Conservation (phyloP, 2,329 filamentous ascomycete genomes). For the Fusarium falciforme region DNA sequence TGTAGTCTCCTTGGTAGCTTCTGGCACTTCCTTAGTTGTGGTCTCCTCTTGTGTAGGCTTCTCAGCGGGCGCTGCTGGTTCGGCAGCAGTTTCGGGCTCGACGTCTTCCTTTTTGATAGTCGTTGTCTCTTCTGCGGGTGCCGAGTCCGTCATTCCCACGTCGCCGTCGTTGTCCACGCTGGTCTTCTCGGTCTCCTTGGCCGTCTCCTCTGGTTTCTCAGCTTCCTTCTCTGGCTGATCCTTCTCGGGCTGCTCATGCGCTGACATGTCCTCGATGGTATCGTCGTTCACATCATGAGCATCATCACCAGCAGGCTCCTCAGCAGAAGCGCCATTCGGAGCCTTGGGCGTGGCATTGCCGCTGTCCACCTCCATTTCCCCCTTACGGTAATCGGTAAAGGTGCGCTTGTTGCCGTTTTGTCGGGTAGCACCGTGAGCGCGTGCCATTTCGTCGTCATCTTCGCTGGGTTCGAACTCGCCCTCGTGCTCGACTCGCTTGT, state of each 20-base stretch:
- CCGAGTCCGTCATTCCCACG: slow-evolving; percentile 60
- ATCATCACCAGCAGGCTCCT: slow-evolving; percentile 46
- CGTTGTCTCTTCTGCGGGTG: slow-evolving; percentile 39
- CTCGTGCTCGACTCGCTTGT: slow-evolving; percentile 79
- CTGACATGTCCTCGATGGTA: slow-evolving; percentile 58
- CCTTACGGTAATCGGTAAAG: slow-evolving; percentile 64
- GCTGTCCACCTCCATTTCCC: slow-evolving; percentile 53
- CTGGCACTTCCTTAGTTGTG: slow-evolving; percentile 13
- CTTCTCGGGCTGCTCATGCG: slow-evolving; percentile 43
- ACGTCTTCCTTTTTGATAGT: slow-evolving; percentile 42
- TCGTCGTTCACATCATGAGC: slow-evolving; percentile 53
- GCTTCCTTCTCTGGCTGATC: slow-evolving; percentile 41
- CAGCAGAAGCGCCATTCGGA: slow-evolving; percentile 45
- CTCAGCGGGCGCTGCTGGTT: slow-evolving; percentile 24
- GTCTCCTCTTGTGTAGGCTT: slow-evolving; percentile 33
- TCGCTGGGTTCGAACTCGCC: slow-evolving; percentile 87
- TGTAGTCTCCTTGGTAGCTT: slow-evolving; percentile 24
- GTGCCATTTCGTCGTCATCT: slow-evolving; percentile 83
- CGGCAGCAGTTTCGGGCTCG: slow-evolving; percentile 32
- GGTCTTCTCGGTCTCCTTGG: slow-evolving; percentile 31
- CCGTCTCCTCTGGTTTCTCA: slow-evolving; percentile 17
- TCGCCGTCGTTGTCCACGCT: slow-evolving; percentile 62
- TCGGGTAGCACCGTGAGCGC: slow-evolving; percentile 75
- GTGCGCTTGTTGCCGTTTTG: slow-evolving; percentile 61
- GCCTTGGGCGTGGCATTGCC: slow-evolving; percentile 53